These are phyloP conservation scores for Hyaloraphidium curvatum DNA, from an alignment of 192 early-diverging fungal genomes.

Conservation along the genomic window DNA sequence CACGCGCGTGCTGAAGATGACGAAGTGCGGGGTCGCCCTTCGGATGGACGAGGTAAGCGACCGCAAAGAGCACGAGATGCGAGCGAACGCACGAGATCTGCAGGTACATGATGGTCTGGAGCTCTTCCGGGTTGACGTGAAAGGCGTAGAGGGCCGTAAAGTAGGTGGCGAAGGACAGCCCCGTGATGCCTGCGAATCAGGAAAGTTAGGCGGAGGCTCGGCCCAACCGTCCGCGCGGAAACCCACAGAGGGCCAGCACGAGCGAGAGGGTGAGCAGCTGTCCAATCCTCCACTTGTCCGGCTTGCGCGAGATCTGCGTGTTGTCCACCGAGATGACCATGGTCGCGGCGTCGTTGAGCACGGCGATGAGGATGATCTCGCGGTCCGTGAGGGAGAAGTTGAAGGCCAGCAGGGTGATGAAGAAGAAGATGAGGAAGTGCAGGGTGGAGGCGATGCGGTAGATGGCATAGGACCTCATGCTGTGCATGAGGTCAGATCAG, in stretches of 20 bases:
- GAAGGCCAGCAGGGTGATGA: conserved; percentile 62
- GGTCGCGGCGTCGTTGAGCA: conserved; percentile 27
- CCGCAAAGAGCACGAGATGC: too few relatives aligned
- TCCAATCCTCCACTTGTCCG: conserved; percentile 91
- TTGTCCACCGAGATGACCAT: conserved; percentile 88
- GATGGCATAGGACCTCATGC: conserved; percentile 16
- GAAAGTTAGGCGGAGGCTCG: too few relatives aligned
- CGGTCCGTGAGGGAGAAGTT: conserved; percentile 63
- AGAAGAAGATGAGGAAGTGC: conserved; percentile 93
- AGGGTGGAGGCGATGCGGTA: conserved; percentile 92
- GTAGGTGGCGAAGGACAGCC: conserved; percentile 63
- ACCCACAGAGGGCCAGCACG: conserved; percentile 52
- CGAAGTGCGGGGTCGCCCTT: conserved; percentile 79
- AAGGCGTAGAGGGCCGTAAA: conserved; percentile 55
- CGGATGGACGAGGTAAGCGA: too few relatives aligned
- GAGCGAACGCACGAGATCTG: conserved; percentile 85
- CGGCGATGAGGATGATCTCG: conserved; percentile 43
- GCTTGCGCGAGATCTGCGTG: conserved; percentile 65
- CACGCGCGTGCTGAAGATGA: conserved; percentile 83
- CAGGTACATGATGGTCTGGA: conserved; percentile 85
- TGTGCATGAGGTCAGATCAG: too few relatives aligned
- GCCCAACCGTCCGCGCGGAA: too few relatives aligned
- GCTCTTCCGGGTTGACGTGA: conserved; percentile 26
- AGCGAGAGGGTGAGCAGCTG: conserved; percentile 69
- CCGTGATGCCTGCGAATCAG: too few relatives aligned